A percentile compares a stretch with the other conserved stretches of the same genome.
These are phyloP conservation scores for Jackrogersella minutella DNA, from an alignment of 495 filamentous ascomycete species.

Conservation along the genomic window DNA sequence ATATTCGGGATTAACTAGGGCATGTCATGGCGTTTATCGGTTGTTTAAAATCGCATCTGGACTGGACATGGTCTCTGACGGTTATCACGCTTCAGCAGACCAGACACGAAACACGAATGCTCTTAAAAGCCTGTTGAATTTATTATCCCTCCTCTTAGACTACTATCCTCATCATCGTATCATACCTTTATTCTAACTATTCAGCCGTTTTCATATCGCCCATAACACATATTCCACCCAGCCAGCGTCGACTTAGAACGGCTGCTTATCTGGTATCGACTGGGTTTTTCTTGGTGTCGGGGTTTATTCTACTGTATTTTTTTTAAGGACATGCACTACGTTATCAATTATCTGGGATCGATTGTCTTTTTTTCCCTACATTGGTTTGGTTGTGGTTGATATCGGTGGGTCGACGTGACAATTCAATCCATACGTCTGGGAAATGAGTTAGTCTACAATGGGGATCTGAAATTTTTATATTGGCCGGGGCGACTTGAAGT, in stretches of 20 bases:
- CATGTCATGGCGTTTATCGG: slow-evolving; percentile 46
- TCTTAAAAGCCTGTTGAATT: slow-evolving; percentile 35
- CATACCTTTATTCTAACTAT: slow-evolving; percentile 25
- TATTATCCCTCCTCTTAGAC: slow-evolving; percentile 39
- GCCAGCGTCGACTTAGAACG: slow-evolving; percentile 1
- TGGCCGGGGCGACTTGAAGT: not conserved
- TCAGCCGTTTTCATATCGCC: slow-evolving; percentile 18
- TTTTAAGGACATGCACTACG: slow-evolving; percentile 10
- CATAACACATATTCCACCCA: slow-evolving; percentile 32
- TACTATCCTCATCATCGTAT: too few species aligned
- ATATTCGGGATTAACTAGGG: slow-evolving; percentile 33
- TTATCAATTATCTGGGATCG: slow-evolving; percentile 1
- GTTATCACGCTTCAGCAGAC: slow-evolving; percentile 37
- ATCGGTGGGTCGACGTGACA: not conserved
- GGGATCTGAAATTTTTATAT: not conserved
- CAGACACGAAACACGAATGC: slow-evolving; percentile 44
- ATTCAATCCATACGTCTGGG: slow-evolving; percentile 1
- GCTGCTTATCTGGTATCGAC: not conserved
- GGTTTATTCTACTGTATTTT: slow-evolving; percentile 26
- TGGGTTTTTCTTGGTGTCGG: slow-evolving; percentile 5
- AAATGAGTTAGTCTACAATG: slow-evolving; percentile 2
- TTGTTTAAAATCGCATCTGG: slow-evolving; percentile 47
- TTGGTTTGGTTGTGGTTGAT: too few species aligned
- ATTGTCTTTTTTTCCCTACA: slow-evolving; percentile 14
- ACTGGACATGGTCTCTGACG: slow-evolving; percentile 42